phyloP scores from a whole-genome alignment of 148 eudicot species.

The Talinum fruticosum region DNA sequence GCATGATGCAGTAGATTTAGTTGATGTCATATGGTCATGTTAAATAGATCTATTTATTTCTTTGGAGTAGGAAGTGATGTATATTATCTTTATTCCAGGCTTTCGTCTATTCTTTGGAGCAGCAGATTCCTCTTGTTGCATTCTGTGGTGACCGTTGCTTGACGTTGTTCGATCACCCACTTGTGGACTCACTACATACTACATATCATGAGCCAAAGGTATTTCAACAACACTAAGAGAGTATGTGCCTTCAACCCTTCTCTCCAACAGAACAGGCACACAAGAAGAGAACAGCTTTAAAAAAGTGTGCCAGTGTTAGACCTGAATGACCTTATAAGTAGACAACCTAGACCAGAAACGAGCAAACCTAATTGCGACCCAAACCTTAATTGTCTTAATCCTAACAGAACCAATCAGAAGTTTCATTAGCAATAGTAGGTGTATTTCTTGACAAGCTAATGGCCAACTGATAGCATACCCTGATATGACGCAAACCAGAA shows the following conservation, averaged over 20 bases:
- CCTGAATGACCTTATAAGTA: neutral
- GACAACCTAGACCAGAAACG: neutral
- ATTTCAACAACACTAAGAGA: neutral
- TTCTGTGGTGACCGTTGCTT: slow-evolving; percentile 81
- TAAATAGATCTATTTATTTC: neutral
- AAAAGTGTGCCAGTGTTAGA: neutral
- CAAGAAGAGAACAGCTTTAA: neutral
- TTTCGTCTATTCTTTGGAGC: slow-evolving; percentile 64
- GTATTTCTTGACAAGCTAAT: neutral
- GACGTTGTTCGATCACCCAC: slow-evolving; percentile 80
- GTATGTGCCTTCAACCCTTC: neutral
- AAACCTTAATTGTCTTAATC: neutral
- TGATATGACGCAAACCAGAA: neutral
- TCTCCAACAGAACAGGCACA: neutral
- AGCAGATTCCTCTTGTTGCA: slow-evolving; percentile 77
- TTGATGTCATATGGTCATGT: neutral
- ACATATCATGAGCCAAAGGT: slow-evolving; percentile 93
- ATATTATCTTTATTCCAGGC: slow-evolving; percentile 44
- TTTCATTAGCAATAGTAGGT: neutral
- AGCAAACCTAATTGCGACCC: neutral
- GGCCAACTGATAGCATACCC: neutral
- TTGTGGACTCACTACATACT: slow-evolving; percentile 73
- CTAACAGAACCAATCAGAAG: neutral
- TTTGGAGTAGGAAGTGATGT: neutral
- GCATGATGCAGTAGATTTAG: neutral